Conservation (phyloP, 1,139 yeast genomes). For the Kurtzmaniella quercitrusa region DNA sequence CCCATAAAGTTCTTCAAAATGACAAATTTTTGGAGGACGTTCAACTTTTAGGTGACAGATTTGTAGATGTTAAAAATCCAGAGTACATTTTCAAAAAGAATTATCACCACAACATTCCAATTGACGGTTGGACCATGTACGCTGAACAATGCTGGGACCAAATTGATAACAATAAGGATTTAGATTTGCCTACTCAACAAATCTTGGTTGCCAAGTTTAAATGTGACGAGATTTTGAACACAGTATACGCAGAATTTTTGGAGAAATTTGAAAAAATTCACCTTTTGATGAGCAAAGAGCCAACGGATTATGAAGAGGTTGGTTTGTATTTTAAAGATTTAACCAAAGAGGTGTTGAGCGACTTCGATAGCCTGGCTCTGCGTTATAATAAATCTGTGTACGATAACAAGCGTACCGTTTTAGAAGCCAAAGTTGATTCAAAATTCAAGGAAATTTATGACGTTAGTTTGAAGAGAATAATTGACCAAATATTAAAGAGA, state of each 20-base stretch:
- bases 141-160: constrained; percentile 93
- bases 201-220: constrained; percentile 90
- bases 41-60: constrained; percentile 58
- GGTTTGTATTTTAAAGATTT: constrained; percentile 40
- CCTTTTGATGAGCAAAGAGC: constrained; percentile 12
- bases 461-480: constrained; percentile 21
- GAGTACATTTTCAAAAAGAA: constrained; percentile 58
- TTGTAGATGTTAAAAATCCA: constrained; percentile 31
- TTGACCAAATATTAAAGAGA: constrained; percentile 11
- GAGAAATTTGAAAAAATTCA: constrained; percentile 24
- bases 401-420: constrained; percentile 50
- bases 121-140: constrained; percentile 95
- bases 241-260: constrained; percentile 47
- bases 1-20: constrained; percentile 81
- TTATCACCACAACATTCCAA: constrained; percentile 83
- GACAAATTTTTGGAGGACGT: constrained; percentile 68
- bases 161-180: constrained; percentile 85
- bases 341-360: constrained; percentile 41
- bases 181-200: constrained; percentile 95
- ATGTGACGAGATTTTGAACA: constrained; percentile 79
- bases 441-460: constrained; percentile 45
- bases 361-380: constrained; percentile 67
- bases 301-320: constrained; percentile 32
- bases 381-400: constrained; percentile 68
- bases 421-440: constrained; percentile 43